These are phyloP conservation scores for Botryococcus braunii DNA, from an alignment of 163 green algal genomes.

Conservation along the genomic window DNA sequence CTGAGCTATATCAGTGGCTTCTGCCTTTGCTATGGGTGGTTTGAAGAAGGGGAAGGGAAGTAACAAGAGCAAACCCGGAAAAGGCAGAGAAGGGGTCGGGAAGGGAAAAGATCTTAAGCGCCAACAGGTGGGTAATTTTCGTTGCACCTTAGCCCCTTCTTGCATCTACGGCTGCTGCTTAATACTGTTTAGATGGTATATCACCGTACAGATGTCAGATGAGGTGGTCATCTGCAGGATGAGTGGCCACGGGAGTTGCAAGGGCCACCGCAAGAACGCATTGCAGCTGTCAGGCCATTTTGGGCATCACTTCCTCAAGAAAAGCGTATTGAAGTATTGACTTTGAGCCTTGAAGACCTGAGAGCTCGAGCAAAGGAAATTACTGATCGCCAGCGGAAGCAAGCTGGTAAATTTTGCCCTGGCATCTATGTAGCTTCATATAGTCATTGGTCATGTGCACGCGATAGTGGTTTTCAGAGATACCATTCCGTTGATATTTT, in stretches of 20 bases:
- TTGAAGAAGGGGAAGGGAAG: no score
- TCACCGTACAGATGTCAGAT: no score
- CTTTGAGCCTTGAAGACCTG: slow-evolving; percentile 44
- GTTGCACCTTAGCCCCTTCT: no score
- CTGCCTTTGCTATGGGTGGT: no score
- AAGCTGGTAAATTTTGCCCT: slow-evolving; percentile 23
- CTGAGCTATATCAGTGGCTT: no score
- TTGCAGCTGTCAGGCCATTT: slow-evolving; percentile 48
- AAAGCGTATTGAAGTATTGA: slow-evolving; percentile 38
- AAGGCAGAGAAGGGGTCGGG: no score
- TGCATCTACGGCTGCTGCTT: no score
- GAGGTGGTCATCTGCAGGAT: slow-evolving; percentile 20
- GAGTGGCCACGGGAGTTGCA: slow-evolving; percentile 6
- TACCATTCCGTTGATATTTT: not conserved
- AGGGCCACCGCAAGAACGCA: slow-evolving; percentile 29
- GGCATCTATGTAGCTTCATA: not conserved
- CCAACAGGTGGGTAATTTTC: no score
- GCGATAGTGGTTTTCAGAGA: not conserved
- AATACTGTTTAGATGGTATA: no score
- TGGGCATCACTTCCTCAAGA: slow-evolving; percentile 57
- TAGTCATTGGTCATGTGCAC: not conserved
- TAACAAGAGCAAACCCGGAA: no score
- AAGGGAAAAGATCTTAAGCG: no score
- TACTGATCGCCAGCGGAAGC: slow-evolving; percentile 24
- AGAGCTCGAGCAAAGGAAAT: slow-evolving; percentile 32